Base-by-base conservation (phyloP, 2,329 filamentous ascomycete genomes). In the Alternaria sp. region DNA sequence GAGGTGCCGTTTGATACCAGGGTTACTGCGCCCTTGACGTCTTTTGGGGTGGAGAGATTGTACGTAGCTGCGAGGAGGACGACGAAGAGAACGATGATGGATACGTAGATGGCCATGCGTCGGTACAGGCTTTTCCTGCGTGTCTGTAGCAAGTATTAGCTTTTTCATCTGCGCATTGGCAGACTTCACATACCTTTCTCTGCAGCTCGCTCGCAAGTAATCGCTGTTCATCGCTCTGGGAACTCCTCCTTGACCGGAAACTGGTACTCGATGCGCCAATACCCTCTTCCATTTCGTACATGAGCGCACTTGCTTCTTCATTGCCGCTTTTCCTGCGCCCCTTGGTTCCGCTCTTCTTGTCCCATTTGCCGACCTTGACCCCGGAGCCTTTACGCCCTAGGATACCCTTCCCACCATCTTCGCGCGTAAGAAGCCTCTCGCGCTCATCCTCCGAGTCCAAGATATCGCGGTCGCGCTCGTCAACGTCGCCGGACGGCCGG, bases 251-350 rank as follows among this genome's bases (percentile, higher is more conserved):
- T 26, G 74, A 76, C 28, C 63, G 60, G 16, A 77, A 56, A 38
- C 68, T 74, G n/a, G 68, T 62, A 47, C 65, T 89, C 81, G 82
- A 91, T 62, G 85, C 88, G 72, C 91, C 85, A 3, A 84, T 86
- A 1, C 93, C 92, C 74, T 93, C 90, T 78, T 97, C 94, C 90
- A 94, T 92, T 80, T 95, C 91, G 76, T 92, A 94, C 89, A 96
- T 92, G 71, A 96, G 82, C 76, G 89, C 87, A 38, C 90, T 89
- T 66, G 92, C 88, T 73, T 92, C 91, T 56, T 88, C 88, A 61
- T 88, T 78, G 26, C 64, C 59, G 20, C 65, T 66, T 57, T 81
- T 81, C 84, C 83, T 79, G 61, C 74, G 66, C 60, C 72, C 64
- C 43, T 66, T 71, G 62, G 73, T 70, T 54, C 67, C 64, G 43